A percentile compares a stretch with the other conserved stretches of the same genome.
Evolutionary conservation across 2,329 filamentous ascomycete genomes (phyloP).

Genomic region (Blastomyces silverae): DNA sequence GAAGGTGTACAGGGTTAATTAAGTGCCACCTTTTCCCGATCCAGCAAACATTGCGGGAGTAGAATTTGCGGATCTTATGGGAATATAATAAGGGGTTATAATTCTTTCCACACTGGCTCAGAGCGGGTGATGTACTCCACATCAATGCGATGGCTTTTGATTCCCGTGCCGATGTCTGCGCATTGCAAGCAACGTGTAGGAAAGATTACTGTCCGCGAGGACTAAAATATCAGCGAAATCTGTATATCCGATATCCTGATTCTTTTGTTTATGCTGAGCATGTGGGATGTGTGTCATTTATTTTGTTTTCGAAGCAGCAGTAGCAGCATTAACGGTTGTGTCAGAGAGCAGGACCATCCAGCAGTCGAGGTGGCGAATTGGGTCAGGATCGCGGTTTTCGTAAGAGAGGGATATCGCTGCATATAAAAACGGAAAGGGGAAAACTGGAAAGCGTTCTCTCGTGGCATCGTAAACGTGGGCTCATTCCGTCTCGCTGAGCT

Average conservation of each 20-base stretch:
- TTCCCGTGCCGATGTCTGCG: background rate
- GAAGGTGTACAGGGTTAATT: constrained; percentile 13
- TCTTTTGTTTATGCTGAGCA: constrained; percentile 10
- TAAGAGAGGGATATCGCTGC: constrained; percentile 1
- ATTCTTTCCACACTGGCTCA: background rate
- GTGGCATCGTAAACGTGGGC: constrained; percentile 11
- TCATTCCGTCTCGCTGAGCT: constrained; percentile 4
- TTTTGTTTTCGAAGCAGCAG: constrained; percentile 17
- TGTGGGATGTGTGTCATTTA: constrained; percentile 10
- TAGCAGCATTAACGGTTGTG: constrained; percentile 12
- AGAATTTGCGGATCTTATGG: background rate
- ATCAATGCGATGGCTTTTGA: background rate
- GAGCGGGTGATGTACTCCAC: no score
- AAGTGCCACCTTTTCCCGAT: background rate
- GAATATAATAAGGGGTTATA: background rate
- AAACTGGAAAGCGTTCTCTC: constrained; percentile 16
- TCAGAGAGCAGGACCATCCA: constrained; percentile 23
- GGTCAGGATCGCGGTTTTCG: constrained; percentile 6
- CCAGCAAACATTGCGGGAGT: background rate
- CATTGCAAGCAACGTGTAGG: background rate
- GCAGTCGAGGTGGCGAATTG: constrained; percentile 18
- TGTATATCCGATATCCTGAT: constrained; percentile 24
- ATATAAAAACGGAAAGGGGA: constrained; percentile 16
- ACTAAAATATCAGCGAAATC: constrained; percentile 23
- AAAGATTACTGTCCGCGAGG: constrained; percentile 31